Percentiles rank a stretch among this genome's conserved stretches.
phyloP scores from a whole-genome alignment of 2,329 filamentous ascomycete genomes.

The Aureobasidium uvarum region DNA sequence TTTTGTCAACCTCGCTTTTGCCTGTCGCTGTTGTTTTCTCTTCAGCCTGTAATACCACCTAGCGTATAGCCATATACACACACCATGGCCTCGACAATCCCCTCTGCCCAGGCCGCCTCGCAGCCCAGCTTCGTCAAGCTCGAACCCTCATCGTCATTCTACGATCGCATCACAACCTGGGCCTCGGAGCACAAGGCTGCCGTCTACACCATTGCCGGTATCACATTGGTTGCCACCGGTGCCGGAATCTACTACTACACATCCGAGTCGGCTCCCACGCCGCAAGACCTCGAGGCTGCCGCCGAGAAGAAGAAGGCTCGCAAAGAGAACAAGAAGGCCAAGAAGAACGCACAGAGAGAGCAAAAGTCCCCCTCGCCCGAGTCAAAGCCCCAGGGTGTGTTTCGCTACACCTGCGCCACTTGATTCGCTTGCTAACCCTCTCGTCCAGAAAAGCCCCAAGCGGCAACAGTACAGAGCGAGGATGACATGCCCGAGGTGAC shows the following conservation, averaged over 20 bases:
- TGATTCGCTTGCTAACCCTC: background rate
- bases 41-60: conserved; percentile 7
- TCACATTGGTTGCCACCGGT: conserved; percentile 85
- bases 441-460: conserved; percentile 33
- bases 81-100: conserved; percentile 19
- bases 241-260: conserved; percentile 94
- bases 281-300: conserved; percentile 35
- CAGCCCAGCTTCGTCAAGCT: conserved; percentile 22
- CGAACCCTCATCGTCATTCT: conserved; percentile 58
- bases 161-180: conserved; percentile 90
- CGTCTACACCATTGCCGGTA: conserved; percentile 93
- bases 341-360: conserved; percentile 57
- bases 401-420: background rate
- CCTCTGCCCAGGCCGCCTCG: conserved; percentile 15
- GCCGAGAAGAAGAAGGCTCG: conserved; percentile 73
- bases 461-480: conserved; percentile 40
- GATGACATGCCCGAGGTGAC: conserved; percentile 53
- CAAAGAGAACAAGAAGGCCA: conserved; percentile 85
- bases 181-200: conserved; percentile 92
- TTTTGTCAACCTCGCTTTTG: conserved; percentile 7
- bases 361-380: conserved; percentile 38
- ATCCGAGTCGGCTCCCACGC: conserved; percentile 51
- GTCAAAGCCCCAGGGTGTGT: conserved; percentile 14
- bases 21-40: conserved; percentile 6
- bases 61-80: conserved; percentile 13